A percentile compares a stretch with the other conserved stretches of the same genome.
Conservation (phyloP, 2,329 filamentous ascomycete species). For the Plenodomus lindquistii region DNA sequence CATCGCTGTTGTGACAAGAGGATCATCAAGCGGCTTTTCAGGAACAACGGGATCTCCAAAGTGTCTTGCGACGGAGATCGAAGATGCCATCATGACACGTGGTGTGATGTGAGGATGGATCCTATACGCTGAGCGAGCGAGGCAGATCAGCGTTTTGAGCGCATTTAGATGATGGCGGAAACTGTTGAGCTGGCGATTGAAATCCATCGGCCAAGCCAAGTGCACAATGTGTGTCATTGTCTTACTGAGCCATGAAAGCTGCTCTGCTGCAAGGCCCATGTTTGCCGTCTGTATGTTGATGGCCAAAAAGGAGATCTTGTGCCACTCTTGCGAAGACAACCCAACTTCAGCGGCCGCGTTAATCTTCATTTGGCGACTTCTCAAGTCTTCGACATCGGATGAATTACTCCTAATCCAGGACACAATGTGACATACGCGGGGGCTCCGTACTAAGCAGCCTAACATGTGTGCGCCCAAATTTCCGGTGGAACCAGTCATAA, state of each 20-base stretch:
- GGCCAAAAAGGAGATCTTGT: neutral
- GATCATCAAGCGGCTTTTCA: neutral
- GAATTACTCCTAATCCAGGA: neutral
- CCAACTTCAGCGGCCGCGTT: neutral
- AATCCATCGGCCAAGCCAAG: constrained; percentile 60
- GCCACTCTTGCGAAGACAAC: neutral
- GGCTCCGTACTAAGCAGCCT: neutral
- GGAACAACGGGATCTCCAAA: neutral
- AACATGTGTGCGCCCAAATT: constrained; percentile 45
- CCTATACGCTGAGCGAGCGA: neutral
- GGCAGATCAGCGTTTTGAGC: constrained; percentile 29
- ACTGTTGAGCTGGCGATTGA: constrained; percentile 53
- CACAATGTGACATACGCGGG: neutral
- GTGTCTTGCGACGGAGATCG: neutral
- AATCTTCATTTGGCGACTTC: neutral
- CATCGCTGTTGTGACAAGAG: constrained; percentile 15
- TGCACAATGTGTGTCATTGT: constrained; percentile 56
- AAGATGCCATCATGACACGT: neutral
- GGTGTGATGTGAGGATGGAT: neutral
- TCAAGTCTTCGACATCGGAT: neutral
- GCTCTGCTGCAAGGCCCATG: constrained; percentile 16
- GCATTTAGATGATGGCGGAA: constrained; percentile 57
- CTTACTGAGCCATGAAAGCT: neutral
- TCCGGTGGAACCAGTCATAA: constrained; percentile 46
- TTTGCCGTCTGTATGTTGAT: neutral